These are phyloP conservation scores for Caloboletus inedulis DNA, from an alignment of 1,284 basidiomycete species.

Conservation along the genomic window DNA sequence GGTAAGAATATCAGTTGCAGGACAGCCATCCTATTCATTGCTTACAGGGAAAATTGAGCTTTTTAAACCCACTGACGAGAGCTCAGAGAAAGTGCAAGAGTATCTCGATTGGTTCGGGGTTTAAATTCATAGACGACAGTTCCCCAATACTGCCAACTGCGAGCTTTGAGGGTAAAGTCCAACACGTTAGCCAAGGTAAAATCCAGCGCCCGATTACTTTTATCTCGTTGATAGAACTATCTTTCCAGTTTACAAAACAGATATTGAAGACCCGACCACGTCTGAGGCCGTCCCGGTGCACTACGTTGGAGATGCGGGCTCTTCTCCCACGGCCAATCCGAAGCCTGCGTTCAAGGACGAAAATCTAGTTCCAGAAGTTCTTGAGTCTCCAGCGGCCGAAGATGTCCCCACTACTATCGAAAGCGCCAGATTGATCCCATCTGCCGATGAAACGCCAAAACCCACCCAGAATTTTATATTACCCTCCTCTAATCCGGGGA, in stretches of 20 bases:
- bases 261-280: slow-evolving; percentile 17
- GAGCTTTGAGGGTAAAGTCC: slow-evolving; percentile 35
- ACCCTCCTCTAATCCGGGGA: neutral
- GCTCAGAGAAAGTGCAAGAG: slow-evolving; percentile 18
- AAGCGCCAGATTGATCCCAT: neutral
- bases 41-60: slow-evolving; percentile 28
- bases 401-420: neutral
- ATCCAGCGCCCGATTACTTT: neutral
- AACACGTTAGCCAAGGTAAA: slow-evolving; percentile 31
- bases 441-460: neutral
- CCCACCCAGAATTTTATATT: neutral
- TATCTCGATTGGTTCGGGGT: slow-evolving; percentile 30
- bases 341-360: neutral
- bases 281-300: neutral
- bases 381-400: neutral
- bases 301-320: neutral
- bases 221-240: neutral
- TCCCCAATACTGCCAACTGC: slow-evolving; percentile 22
- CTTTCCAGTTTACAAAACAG: slow-evolving; percentile 30
- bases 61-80: slow-evolving; percentile 20
- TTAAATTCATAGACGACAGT: slow-evolving; percentile 24
- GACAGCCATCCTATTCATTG: slow-evolving; percentile 6
- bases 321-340: neutral
- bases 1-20: slow-evolving; percentile 31
- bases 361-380: neutral